These are phyloP conservation scores for Linnemannia zychae DNA, from an alignment of 192 early-diverging fungal species.

Conservation along the genomic window DNA sequence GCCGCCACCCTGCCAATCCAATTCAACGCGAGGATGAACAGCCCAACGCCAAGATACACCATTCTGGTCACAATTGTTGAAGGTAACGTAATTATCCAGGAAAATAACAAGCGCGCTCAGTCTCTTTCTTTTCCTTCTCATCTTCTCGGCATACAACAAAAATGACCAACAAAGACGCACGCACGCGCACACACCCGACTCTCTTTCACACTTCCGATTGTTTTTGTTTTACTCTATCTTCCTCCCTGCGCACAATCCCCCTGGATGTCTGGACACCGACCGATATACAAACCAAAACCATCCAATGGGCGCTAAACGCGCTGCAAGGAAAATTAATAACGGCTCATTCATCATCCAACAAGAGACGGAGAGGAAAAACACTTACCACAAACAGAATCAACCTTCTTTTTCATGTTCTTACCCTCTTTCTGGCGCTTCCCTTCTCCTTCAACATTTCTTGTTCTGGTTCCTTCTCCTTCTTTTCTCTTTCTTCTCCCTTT, in stretches of 20 bases:
- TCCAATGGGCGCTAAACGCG: slow-evolving; percentile 4
- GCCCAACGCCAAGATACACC: slow-evolving; percentile 53
- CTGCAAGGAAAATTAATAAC: not conserved
- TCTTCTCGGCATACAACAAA: slow-evolving; percentile 5
- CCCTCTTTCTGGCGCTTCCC: not conserved
- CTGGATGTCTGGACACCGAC: not conserved
- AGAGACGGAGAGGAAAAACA: not conserved
- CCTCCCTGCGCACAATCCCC: not conserved
- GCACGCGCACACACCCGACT: not conserved
- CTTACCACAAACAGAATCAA: slow-evolving; percentile 6
- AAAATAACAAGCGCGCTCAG: not conserved
- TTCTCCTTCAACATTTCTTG: not conserved
- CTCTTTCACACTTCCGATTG: not conserved
- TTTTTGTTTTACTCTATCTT: not conserved
- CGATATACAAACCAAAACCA: not conserved
- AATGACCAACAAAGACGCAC: not conserved
- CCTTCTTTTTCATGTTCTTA: slow-evolving; percentile 14
- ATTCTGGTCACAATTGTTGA: slow-evolving; percentile 58
- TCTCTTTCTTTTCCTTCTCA: not conserved
- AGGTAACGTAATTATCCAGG: slow-evolving; percentile 11
- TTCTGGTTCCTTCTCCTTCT: not conserved
- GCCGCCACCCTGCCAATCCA: not conserved
- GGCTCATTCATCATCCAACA: not conserved
- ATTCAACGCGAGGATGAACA: slow-evolving; percentile 21
- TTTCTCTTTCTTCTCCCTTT: not conserved